Evolutionary conservation across 2,329 filamentous ascomycete genomes (phyloP).

Genomic region (Canariomyces notabilis): DNA sequence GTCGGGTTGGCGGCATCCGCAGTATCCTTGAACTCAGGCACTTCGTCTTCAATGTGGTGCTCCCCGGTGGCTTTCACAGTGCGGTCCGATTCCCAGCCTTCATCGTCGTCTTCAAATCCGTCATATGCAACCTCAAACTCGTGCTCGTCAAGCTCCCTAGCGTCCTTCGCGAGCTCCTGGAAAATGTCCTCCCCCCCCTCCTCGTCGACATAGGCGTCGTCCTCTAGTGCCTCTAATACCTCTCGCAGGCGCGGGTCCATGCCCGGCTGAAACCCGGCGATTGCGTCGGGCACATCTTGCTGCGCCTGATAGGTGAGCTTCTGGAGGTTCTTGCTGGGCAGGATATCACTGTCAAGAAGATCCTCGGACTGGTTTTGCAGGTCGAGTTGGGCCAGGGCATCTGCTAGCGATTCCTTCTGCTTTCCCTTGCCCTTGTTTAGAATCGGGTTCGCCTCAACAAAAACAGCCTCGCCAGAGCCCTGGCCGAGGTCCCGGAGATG

Average conservation of each 20-base stretch:
- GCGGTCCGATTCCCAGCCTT: constrained; percentile 91
- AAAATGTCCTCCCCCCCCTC: constrained; percentile 73
- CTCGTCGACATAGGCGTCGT: constrained; percentile 87
- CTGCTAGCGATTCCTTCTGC: constrained; percentile 69
- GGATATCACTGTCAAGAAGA: constrained; percentile 66
- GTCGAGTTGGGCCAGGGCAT: constrained; percentile 65
- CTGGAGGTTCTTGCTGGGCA: constrained; percentile 74
- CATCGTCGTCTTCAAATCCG: constrained; percentile 57
- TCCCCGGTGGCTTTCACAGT: constrained; percentile 72
- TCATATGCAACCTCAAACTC: constrained; percentile 69
- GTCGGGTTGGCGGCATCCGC: constrained; percentile 45
- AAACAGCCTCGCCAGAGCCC: constrained; percentile 71
- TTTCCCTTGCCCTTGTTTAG: constrained; percentile 65
- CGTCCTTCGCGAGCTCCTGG: constrained; percentile 42
- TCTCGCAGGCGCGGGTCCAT: constrained; percentile 94
- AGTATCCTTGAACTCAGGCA: constrained; percentile 44
- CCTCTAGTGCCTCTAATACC: constrained; percentile 86
- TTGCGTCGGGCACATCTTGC: constrained; percentile 84
- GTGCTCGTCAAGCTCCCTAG: constrained; percentile 52
- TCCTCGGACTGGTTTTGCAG: constrained; percentile 50
- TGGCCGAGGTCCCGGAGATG: constrained; percentile 84
- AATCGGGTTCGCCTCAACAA: constrained; percentile 67
- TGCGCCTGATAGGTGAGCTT: constrained; percentile 83
- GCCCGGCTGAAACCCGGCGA: constrained; percentile 92
- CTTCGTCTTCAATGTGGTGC: constrained; percentile 43